Base-by-base conservation (phyloP, 768 basidiomycete genomes). In the Lactarius hatsudake region DNA sequence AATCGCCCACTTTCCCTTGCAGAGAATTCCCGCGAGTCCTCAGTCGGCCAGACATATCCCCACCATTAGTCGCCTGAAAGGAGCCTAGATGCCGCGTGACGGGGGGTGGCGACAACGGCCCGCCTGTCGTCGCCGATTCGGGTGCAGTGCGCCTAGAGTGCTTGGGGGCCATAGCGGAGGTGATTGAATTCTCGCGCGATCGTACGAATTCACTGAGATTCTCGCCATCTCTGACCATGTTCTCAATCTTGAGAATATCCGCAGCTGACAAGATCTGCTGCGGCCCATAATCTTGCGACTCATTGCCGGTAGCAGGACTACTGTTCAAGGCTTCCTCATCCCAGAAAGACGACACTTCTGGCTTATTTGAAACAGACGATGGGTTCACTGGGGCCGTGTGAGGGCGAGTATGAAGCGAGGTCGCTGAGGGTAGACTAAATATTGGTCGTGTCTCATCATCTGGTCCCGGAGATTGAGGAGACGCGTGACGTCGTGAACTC, bases 181-280 rank as follows among this genome's bases (percentile, higher is more conserved):
- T 60, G 32, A 69, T 18, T 2, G 68, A 69, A 34, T 57, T 53
- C 20, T 53, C 69, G 12, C 56, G 66, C 20, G 65, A 64, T 3
- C 63, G 61, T 23, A 69, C 67, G 9, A 56, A 56, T 36, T 61
- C 69, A 23, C 45, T 65, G 28, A 54, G 38, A 30, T 59, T 61
- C 54, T 63, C 58, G 72, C 73, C 82, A 73, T 71, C 75, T 55
- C 66, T 83, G 71, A 74, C 70, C 66, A 81, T 79, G 53, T 83
- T 85, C 72, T 88, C 87, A 12, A 89, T 76, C 74, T 81, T 80
- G 26, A 85, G 81, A 79, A 88, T 81, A 64, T 88, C 86, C 20
- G 85, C 86, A 28, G 86, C 84, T 18, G 87, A 85, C 82, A 89
- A 82, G 67, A 89, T 90, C 48, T 83, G 83, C 73, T 88, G 86